Conservation (phyloP, 2,329 filamentous ascomycete species). For the Diaporthe sp. region DNA sequence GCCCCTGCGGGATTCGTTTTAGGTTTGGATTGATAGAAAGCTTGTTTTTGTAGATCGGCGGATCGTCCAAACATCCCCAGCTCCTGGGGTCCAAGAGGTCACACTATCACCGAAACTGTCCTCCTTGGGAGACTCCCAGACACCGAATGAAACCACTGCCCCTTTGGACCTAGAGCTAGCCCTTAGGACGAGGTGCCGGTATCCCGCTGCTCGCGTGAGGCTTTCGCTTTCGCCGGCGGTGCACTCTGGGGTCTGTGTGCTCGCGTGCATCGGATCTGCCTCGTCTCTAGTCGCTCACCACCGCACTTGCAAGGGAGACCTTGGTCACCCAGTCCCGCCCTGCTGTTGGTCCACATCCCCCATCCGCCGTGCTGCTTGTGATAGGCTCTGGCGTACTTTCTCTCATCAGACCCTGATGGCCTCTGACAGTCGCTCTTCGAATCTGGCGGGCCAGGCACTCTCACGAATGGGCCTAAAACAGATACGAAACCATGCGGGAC, state of each 20-base stretch:
- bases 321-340: background rate
- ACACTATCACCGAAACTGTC: background rate
- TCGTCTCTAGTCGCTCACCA: background rate
- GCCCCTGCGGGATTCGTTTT: slow-evolving; percentile 11
- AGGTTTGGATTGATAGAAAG: slow-evolving; percentile 34
- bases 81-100: slow-evolving; percentile 1
- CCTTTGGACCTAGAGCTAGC: slow-evolving; percentile 5
- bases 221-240: slow-evolving; percentile 9
- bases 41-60: slow-evolving; percentile 31
- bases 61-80: slow-evolving; percentile 27
- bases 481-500: slow-evolving; percentile 16
- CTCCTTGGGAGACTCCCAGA: slow-evolving; percentile 9
- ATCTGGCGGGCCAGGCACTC: background rate
- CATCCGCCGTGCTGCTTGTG: background rate
- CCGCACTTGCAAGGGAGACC: background rate
- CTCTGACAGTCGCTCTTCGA: background rate
- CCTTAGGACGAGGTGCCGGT: background rate
- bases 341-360: background rate
- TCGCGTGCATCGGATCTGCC: slow-evolving; percentile 23
- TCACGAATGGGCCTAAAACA: background rate
- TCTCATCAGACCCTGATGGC: background rate
- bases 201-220: slow-evolving; percentile 11
- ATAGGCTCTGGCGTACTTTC: slow-evolving; percentile 6
- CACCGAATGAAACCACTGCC: slow-evolving; percentile 25
- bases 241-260: background rate